Percentiles rank a stretch among this genome's conserved stretches.
Evolutionary conservation across 2,329 filamentous ascomycete species (phyloP).

Genomic region (Stagonosporopsis vannaccii): DNA sequence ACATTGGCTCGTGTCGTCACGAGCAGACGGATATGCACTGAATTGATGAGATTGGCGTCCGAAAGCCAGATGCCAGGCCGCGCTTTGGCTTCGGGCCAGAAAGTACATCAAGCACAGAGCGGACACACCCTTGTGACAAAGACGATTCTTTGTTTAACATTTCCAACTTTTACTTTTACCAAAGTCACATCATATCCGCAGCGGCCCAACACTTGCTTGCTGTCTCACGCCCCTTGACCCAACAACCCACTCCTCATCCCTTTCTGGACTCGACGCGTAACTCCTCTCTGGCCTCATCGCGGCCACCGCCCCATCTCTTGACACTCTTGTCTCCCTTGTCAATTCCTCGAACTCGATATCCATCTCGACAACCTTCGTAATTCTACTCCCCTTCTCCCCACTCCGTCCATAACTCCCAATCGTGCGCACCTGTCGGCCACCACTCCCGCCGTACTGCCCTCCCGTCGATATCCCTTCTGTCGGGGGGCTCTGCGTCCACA

Average conservation of each 20-base stretch:
- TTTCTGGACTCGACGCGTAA: neutral
- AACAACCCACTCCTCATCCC: slow-evolving; percentile 1
- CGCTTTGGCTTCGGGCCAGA: too few species aligned
- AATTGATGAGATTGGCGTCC: too few species aligned
- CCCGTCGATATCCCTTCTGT: neutral
- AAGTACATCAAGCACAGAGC: neutral
- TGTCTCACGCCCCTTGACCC: neutral
- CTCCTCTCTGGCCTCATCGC: neutral
- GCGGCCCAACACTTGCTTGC: slow-evolving; percentile 1
- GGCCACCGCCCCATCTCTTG: neutral
- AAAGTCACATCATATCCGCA: neutral
- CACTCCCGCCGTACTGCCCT: neutral
- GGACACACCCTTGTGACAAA: neutral
- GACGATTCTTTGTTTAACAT: neutral
- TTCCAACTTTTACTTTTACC: neutral
- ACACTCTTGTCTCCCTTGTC: slow-evolving; percentile 12
- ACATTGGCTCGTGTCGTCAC: too few species aligned
- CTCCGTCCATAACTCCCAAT: slow-evolving; percentile 5
- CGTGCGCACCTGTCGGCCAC: neutral
- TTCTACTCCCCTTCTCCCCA: slow-evolving; percentile 1
- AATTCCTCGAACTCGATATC: slow-evolving; percentile 22
- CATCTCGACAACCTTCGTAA: slow-evolving; percentile 12
- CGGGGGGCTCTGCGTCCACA: slow-evolving; percentile 9
- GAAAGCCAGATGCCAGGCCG: too few species aligned
- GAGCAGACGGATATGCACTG: too few species aligned